Evolutionary conservation across 352 stramenopile species (phyloP).

Genomic region (Phytophthora pisi): DNA sequence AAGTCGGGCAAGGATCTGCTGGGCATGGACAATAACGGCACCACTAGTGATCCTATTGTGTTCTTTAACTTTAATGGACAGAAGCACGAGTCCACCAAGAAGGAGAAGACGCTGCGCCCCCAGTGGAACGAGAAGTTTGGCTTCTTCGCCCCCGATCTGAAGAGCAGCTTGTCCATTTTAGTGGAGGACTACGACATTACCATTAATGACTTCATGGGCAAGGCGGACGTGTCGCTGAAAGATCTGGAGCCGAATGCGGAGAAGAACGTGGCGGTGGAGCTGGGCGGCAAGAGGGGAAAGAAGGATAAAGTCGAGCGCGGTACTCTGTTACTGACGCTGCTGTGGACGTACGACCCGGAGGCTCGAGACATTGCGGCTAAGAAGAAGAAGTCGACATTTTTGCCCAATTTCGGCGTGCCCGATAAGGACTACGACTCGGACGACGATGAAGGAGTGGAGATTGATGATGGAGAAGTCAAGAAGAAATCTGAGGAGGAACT

Average conservation of each 20-base stretch:
- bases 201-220: conserved; percentile 85
- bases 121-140: conserved; percentile 87
- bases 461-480: conserved; percentile 56
- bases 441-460: conserved; percentile 64
- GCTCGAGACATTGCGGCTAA: conserved; percentile 65
- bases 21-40: conserved; percentile 85
- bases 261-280: conserved; percentile 59
- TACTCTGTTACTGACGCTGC: conserved; percentile 50
- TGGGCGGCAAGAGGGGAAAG: conserved; percentile 64
- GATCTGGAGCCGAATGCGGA: conserved; percentile 62
- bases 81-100: conserved; percentile 79
- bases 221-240: conserved; percentile 55
- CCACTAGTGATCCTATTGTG: conserved; percentile 88
- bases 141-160: conserved; percentile 68
- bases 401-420: conserved; percentile 58
- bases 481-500: conserved; percentile 72
- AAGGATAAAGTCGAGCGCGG: conserved; percentile 77
- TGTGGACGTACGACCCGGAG: conserved; percentile 65
- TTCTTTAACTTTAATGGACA: conserved; percentile 78
- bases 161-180: conserved; percentile 53
- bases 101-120: conserved; percentile 70
- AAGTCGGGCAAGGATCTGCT: conserved; percentile 82
- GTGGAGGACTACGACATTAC: conserved; percentile 81
- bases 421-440: conserved; percentile 80
- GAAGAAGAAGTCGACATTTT: conserved; percentile 73